A percentile compares a stretch with the other conserved stretches of the same genome.
Evolutionary conservation across 148 eudicot species (phyloP).

Genomic region (Polygonum aviculare): DNA sequence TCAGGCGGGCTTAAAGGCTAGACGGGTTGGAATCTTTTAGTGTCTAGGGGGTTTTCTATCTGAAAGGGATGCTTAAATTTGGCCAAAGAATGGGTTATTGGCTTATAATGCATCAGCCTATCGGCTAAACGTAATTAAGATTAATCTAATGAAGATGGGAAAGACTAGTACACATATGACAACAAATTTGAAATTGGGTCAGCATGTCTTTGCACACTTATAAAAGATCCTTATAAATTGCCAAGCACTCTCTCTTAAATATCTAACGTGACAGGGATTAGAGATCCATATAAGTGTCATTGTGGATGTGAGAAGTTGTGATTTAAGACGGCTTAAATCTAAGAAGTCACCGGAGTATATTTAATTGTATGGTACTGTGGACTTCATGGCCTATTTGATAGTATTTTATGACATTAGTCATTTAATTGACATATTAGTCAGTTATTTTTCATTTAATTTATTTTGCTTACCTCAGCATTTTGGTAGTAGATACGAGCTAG

Average conservation of each 20-base stretch:
- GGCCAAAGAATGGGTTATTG: not conserved
- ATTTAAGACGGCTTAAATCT: not conserved
- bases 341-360: not conserved
- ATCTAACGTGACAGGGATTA: not conserved
- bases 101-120: not conserved
- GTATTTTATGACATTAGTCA: not conserved
- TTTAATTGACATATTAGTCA: not conserved
- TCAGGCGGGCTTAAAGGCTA: too few relatives aligned
- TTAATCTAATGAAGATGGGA: not conserved
- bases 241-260: not conserved
- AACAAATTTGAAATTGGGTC: conserved; percentile 3
- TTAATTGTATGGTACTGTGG: not conserved
- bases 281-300: not conserved
- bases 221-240: not conserved
- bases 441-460: not conserved
- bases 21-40: too few relatives aligned
- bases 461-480: not conserved
- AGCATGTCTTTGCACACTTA: not conserved
- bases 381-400: conserved; percentile 1
- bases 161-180: not conserved
- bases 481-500: not conserved
- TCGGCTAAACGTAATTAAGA: not conserved
- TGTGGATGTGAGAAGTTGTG: not conserved
- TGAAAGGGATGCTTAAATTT: not conserved
- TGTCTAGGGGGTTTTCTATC: not conserved